Evolutionary conservation across 805 yeast genomes (phyloP).

Genomic region (Saccharomycopsis guyanensis): DNA sequence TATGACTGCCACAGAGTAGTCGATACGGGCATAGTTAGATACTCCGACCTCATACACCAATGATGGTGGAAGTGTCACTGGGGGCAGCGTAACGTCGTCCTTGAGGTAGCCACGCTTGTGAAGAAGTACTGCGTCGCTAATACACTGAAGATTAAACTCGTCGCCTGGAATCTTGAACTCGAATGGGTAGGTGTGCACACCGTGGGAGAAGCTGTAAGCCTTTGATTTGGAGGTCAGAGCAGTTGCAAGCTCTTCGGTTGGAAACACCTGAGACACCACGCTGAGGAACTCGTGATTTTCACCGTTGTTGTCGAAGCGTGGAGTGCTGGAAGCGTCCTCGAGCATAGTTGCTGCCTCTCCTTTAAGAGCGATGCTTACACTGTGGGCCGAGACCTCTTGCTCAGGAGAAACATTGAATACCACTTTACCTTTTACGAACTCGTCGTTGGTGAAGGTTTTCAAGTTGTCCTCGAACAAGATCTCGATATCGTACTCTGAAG

Average conservation of each 20-base stretch:
- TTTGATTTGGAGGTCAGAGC: not conserved
- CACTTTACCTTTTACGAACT: constrained; percentile 13
- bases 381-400: not conserved
- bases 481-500: constrained; percentile 24
- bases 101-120: constrained; percentile 20
- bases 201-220: constrained; percentile 10
- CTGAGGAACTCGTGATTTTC: constrained; percentile 17
- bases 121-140: constrained; percentile 8
- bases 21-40: constrained; percentile 11
- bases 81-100: constrained; percentile 11
- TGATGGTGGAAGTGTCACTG: constrained; percentile 18
- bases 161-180: constrained; percentile 18
- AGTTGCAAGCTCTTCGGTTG: constrained; percentile 3
- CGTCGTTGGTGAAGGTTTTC: constrained; percentile 19
- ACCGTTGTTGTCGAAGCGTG: constrained; percentile 15
- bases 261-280: constrained; percentile 6
- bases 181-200: constrained; percentile 13
- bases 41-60: constrained; percentile 13
- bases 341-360: constrained; percentile 14
- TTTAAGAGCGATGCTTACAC: constrained; percentile 3
- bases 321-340: constrained; percentile 16
- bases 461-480: constrained; percentile 5
- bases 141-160: constrained; percentile 14
- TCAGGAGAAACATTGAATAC: constrained; percentile 5
- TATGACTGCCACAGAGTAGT: constrained; percentile 14